Base-by-base conservation (phyloP, 768 basidiomycete genomes). In the Hortiboletus campestris region DNA sequence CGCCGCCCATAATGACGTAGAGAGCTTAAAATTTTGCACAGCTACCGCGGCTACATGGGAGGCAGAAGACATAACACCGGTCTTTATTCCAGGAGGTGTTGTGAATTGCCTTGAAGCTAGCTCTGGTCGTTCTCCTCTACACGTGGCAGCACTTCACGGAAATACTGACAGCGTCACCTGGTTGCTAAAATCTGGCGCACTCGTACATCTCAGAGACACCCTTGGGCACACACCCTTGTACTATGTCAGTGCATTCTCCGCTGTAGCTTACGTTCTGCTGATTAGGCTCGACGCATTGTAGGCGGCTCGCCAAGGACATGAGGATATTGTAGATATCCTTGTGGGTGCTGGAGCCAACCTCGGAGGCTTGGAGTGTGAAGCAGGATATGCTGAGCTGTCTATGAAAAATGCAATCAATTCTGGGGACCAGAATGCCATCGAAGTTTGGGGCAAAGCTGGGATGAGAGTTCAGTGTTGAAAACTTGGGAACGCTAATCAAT, bases 201-300 rank as follows among this genome's bases (percentile, higher is more conserved):
- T 91, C 14, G 92, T 94, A 20, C 92, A 95, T 69, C 74, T 89
- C 10, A 79, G 93, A 52, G 93, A 95, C 67, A 67, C 72, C 1
- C 76, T 94, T 43, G 93, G 90, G 2, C 91, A 94, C 63, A 93
- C 92, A 14, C 81, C 90, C 4, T 74, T 94, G 16, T 94, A 93
- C 71, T 89, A 92, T 71, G 89, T 89, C 58, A 63, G 84, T 69
- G 31, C 16, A 40, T 42, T 45, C 17, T 38, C 20, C 50, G 6
- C 25, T 6, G 28, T 35, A 17, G 2, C 20, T 39, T 28, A n/a
- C 20, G 13, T 53, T 49, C 46, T 34, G 16, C 42, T 55, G 35
- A 63, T 50, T 39, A 11, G 31, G 39, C 34, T 48, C 38, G 0
- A 49, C 19, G 43, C 22, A 25, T 53, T 13, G 14, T 57, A 91